A percentile compares a stretch with the other conserved stretches of the same genome.
These are phyloP conservation scores for Boletus rex-veris DNA, from an alignment of 768 basidiomycete genomes.

Conservation along the genomic window DNA sequence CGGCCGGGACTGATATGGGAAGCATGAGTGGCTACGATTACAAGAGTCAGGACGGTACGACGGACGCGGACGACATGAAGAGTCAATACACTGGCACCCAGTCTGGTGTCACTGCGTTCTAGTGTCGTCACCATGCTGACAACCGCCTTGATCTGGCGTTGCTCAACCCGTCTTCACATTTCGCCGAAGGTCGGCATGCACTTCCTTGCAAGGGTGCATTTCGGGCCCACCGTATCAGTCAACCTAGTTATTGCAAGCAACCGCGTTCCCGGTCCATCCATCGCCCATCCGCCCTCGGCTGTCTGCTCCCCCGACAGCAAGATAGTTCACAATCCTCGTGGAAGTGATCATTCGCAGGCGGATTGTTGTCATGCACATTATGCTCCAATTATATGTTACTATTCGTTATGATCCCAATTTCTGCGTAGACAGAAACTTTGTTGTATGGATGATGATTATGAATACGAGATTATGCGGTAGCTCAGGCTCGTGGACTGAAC, in stretches of 20 bases:
- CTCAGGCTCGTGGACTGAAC: neutral
- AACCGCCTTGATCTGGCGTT: conserved; percentile 1
- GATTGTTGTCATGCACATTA: conserved; percentile 20
- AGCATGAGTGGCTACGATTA: conserved; percentile 77
- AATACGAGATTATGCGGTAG: conserved; percentile 5
- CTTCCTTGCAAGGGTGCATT: conserved; percentile 6
- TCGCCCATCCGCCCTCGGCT: neutral
- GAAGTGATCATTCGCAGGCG: neutral
- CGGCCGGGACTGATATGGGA: conserved; percentile 73
- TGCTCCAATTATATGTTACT: conserved; percentile 19
- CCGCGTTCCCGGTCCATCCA: conserved; percentile 2
- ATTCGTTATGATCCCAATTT: conserved; percentile 8
- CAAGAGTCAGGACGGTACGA: conserved; percentile 84
- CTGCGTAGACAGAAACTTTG: conserved; percentile 7
- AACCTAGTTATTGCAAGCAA: conserved; percentile 14
- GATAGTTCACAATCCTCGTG: conserved; percentile 4
- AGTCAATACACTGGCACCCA: conserved; percentile 86
- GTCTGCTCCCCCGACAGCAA: neutral
- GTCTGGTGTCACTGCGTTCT: conserved; percentile 83
- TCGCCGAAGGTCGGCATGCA: conserved; percentile 10
- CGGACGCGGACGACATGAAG: conserved; percentile 83
- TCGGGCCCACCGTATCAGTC: conserved; percentile 7
- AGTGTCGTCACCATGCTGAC: conserved; percentile 22
- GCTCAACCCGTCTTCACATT: conserved; percentile 5
- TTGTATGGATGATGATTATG: conserved; percentile 22